A percentile compares a stretch with the other conserved stretches of the same genome.
phyloP scores from a whole-genome alignment of 495 filamentous ascomycete genomes.

The Podospora anserina region DNA sequence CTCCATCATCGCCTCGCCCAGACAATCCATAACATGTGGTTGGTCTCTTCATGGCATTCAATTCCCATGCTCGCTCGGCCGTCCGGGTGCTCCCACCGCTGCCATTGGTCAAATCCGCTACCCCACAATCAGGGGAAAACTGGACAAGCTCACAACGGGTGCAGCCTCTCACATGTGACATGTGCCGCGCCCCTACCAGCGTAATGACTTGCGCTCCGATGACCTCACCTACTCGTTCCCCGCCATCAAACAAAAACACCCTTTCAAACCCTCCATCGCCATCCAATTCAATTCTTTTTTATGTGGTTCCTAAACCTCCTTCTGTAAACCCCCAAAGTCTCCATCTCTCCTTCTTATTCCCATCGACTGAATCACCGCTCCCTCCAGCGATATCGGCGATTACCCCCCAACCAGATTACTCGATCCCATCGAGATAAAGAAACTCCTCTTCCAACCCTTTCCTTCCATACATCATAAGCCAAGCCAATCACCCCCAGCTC shows the following conservation, averaged over 20 bases:
- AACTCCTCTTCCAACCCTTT: no score
- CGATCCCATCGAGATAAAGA: background rate
- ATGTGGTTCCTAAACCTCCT: background rate
- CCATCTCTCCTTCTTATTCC: background rate
- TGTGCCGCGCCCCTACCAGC: background rate
- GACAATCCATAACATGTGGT: background rate
- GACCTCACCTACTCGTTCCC: background rate
- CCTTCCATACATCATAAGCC: background rate
- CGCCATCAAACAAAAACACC: constrained; percentile 6
- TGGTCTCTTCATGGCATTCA: background rate
- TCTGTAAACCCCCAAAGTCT: background rate
- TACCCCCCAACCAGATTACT: background rate
- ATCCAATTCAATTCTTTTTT: background rate
- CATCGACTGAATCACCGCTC: background rate
- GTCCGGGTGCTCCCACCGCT: background rate
- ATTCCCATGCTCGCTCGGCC: background rate
- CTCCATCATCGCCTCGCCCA: background rate
- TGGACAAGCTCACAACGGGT: background rate
- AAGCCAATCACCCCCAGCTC: background rate
- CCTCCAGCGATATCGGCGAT: background rate
- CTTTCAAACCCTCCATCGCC: background rate
- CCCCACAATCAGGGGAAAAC: background rate
- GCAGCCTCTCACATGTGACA: constrained; percentile 18
- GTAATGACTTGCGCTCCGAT: background rate
- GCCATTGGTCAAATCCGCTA: background rate